Evolutionary conservation across 164 flowering plant genomes (phyloP).

Genomic region (Magnolia kwangsiensis): DNA sequence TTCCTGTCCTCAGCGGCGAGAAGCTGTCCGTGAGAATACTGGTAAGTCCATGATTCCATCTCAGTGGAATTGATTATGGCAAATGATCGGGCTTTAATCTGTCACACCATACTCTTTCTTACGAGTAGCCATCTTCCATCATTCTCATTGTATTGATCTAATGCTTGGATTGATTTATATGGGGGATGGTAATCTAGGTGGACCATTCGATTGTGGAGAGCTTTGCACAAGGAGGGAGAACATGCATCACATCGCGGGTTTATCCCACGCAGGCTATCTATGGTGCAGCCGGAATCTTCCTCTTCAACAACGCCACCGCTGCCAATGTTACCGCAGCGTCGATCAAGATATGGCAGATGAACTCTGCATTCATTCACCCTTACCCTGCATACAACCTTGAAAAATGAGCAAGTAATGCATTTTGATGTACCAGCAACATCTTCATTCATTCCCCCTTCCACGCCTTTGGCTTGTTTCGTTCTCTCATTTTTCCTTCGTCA

Average conservation of each 20-base stretch:
- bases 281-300: slow-evolving; percentile 50
- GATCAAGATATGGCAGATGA: slow-evolving; percentile 66
- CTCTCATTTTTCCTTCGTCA: not conserved
- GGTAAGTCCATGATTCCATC: slow-evolving; percentile 33
- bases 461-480: not conserved
- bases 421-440: not conserved
- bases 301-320: slow-evolving; percentile 80
- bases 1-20: slow-evolving; percentile 68
- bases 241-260: slow-evolving; percentile 65
- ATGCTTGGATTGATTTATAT: not conserved
- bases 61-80: not conserved
- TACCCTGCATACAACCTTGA: slow-evolving; percentile 18
- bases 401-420: not conserved
- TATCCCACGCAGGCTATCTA: slow-evolving; percentile 75
- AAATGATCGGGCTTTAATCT: not conserved
- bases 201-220: slow-evolving; percentile 83
- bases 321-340: slow-evolving; percentile 47
- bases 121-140: not conserved
- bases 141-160: not conserved
- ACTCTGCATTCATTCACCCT: slow-evolving; percentile 53
- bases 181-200: slow-evolving; percentile 27
- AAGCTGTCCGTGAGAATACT: slow-evolving; percentile 56
- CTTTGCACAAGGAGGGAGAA: slow-evolving; percentile 87
- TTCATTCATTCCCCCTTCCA: not conserved
- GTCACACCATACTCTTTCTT: not conserved